Conservation (phyloP, 2,329 filamentous ascomycete species). For the Claviceps quebecensis region DNA sequence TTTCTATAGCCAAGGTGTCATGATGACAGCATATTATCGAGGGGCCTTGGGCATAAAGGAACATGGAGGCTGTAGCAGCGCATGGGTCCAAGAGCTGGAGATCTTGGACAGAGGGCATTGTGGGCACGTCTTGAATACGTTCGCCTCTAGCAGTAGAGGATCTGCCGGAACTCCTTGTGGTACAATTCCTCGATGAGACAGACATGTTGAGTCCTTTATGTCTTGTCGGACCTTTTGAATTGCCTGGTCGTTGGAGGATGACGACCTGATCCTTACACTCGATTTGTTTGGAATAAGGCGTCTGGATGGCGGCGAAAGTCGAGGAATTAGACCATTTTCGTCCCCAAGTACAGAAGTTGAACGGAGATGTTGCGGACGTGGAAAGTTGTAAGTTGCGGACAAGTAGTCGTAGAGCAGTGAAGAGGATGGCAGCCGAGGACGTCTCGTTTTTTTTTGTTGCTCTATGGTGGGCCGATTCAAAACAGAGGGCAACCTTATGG, state of each 20-base stretch:
- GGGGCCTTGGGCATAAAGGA: conserved; percentile 75
- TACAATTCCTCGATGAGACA: conserved; percentile 43
- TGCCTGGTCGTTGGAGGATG: conserved; percentile 9
- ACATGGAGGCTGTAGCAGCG: conserved; percentile 78
- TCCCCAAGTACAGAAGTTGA: background rate
- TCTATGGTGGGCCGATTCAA: background rate
- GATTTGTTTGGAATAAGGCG: background rate
- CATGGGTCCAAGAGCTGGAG: conserved; percentile 64
- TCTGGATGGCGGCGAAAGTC: background rate
- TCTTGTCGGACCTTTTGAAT: conserved; percentile 9
- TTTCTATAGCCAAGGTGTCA: conserved; percentile 79
- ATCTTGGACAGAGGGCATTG: conserved; percentile 35
- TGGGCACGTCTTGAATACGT: conserved; percentile 34
- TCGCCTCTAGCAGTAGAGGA: conserved; percentile 31
- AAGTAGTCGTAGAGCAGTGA: background rate
- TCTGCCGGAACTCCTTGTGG: conserved; percentile 42
- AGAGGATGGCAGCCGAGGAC: background rate
- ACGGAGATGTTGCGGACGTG: background rate
- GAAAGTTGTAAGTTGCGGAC: background rate
- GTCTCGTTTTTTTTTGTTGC: background rate
- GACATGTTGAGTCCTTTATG: conserved; percentile 33
- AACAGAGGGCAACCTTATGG: background rate
- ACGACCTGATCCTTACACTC: conserved; percentile 5
- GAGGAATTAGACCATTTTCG: conserved; percentile 4
- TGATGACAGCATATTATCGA: conserved; percentile 80